These are phyloP conservation scores for Heimioporus sp. DNA, from an alignment of 768 basidiomycete species.

Conservation along the genomic window DNA sequence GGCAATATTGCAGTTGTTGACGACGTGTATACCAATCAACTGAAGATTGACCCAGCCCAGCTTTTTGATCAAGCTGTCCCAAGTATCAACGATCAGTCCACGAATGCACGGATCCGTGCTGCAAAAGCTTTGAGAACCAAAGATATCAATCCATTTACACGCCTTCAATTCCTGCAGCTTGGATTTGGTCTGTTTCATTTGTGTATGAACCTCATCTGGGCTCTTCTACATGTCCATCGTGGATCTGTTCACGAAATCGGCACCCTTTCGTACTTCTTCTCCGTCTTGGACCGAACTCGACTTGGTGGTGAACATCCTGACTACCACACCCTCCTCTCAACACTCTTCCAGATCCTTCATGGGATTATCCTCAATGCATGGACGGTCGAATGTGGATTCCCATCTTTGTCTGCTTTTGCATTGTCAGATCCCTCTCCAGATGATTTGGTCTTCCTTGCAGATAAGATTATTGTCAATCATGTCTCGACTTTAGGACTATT, in stretches of 20 bases:
- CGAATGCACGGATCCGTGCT: background rate
- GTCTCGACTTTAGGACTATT: too few species aligned
- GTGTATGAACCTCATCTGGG: constrained; percentile 34
- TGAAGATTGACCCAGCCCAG: background rate
- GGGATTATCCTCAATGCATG: constrained; percentile 35
- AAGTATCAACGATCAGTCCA: background rate
- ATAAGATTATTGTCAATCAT: constrained; percentile 23
- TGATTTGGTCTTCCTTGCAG: constrained; percentile 14
- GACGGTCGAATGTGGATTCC: constrained; percentile 20
- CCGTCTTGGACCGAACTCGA: too few species aligned
- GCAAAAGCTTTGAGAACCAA: background rate
- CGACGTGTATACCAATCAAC: constrained; percentile 2
- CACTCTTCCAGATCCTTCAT: constrained; percentile 28
- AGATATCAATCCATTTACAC: background rate
- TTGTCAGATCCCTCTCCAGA: constrained; percentile 21
- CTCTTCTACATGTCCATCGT: constrained; percentile 27
- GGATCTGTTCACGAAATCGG: constrained; percentile 24
- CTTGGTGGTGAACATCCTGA: constrained; percentile 26
- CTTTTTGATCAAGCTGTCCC: background rate
- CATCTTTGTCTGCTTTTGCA: constrained; percentile 13
- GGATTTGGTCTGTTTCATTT: constrained; percentile 11
- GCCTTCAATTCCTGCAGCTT: background rate
- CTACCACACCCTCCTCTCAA: constrained; percentile 10
- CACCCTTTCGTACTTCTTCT: constrained; percentile 24
- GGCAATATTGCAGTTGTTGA: constrained; percentile 1